phyloP scores from a whole-genome alignment of 2,329 filamentous ascomycete genomes.

The Colletotrichum costaricense region DNA sequence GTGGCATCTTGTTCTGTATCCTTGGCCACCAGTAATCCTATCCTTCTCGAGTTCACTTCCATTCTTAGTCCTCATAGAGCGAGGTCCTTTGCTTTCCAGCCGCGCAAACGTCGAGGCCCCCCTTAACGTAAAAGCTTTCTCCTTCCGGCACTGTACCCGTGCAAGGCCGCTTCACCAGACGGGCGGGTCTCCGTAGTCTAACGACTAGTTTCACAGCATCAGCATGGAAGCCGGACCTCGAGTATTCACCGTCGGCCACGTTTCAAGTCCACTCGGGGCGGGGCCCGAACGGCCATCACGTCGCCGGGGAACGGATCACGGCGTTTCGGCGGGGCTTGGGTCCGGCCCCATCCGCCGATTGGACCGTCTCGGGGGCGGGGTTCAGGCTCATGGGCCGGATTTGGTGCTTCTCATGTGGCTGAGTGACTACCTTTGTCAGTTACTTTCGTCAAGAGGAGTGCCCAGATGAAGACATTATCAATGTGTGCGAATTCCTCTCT shows the following conservation, averaged over 20 bases:
- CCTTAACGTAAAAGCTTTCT: too few species aligned
- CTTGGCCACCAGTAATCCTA: too few species aligned
- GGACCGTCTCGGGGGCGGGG: not conserved
- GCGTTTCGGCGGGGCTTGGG: not conserved
- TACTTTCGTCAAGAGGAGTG: not conserved
- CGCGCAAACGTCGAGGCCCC: too few species aligned
- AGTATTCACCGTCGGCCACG: conserved; percentile 12
- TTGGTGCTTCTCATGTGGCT: not conserved
- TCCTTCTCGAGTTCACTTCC: too few species aligned
- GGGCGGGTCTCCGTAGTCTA: too few species aligned
- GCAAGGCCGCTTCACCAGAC: too few species aligned
- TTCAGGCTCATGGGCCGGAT: not conserved
- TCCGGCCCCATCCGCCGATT: not conserved
- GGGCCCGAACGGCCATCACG: not conserved
- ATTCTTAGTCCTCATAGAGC: too few species aligned
- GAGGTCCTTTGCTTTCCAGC: too few species aligned
- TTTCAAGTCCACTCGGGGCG: conserved; percentile 10
- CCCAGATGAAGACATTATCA: not conserved
- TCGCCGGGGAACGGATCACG: not conserved
- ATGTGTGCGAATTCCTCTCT: not conserved
- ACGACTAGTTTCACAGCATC: too few species aligned
- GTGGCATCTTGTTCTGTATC: too few species aligned
- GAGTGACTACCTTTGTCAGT: not conserved
- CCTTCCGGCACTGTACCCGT: too few species aligned
- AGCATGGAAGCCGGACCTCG: too few species aligned